These are phyloP conservation scores for Cenococcum geophilum DNA, from an alignment of 495 filamentous ascomycete genomes.

Conservation along the genomic window DNA sequence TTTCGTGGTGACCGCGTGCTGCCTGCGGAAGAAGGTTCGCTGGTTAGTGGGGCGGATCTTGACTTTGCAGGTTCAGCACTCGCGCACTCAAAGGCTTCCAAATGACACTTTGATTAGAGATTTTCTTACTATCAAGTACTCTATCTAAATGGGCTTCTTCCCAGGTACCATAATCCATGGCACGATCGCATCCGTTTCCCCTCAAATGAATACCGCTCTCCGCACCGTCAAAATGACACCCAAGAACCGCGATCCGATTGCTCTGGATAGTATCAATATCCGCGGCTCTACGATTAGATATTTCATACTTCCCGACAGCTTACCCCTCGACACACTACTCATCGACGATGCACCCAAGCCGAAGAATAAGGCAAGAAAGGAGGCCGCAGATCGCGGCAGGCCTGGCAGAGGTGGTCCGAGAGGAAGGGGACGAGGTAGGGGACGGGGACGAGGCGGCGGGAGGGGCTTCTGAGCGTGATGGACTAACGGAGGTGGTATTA, in stretches of 20 bases:
- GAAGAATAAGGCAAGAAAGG: constrained; percentile 98
- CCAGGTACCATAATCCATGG: constrained; percentile 89
- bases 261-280: constrained; percentile 93
- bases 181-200: constrained; percentile 90
- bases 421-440: constrained; percentile 50
- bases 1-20: not conserved
- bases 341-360: constrained; percentile 96
- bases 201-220: constrained; percentile 93
- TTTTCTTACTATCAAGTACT: not conserved
- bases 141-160: constrained; percentile 15
- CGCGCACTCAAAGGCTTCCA: constrained; percentile 1
- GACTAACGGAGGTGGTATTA: too few species aligned
- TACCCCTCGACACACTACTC: constrained; percentile 87
- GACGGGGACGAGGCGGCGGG: constrained; percentile 36
- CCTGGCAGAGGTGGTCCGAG: constrained; percentile 50
- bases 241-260: constrained; percentile 74
- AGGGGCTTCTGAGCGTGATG: constrained; percentile 12
- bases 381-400: constrained; percentile 48
- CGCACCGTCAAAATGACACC: constrained; percentile 93
- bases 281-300: constrained; percentile 90
- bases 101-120: not conserved
- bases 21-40: not conserved
- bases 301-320: constrained; percentile 87
- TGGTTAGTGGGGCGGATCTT: not conserved
- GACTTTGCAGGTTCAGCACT: not conserved